These are phyloP conservation scores for Phallus indusiatus DNA, from an alignment of 768 basidiomycete species.

Conservation along the genomic window DNA sequence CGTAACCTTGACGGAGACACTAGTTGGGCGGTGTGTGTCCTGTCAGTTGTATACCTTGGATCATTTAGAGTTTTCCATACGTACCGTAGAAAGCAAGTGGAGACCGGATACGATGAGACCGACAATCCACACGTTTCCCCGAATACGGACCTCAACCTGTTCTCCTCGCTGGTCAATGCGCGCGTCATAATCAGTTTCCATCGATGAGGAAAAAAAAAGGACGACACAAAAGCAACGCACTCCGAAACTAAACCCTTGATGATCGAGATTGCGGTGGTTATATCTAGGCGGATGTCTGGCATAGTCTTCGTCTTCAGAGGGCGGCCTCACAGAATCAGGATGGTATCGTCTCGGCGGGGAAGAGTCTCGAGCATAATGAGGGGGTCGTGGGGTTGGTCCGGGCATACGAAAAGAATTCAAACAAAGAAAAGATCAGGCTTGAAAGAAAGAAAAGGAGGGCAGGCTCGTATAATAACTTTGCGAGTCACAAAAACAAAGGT, in stretches of 20 bases:
- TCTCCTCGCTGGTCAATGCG: slow-evolving; percentile 8
- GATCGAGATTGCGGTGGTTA: neutral
- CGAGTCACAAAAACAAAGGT: neutral
- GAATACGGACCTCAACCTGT: slow-evolving; percentile 21
- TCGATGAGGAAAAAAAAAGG: neutral
- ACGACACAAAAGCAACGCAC: neutral
- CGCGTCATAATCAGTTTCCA: neutral
- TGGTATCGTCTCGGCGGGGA: neutral
- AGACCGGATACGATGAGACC: slow-evolving; percentile 20
- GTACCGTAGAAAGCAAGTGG: slow-evolving; percentile 5
- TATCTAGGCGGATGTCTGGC: neutral
- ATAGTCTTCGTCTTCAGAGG: neutral
- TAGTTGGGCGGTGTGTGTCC: neutral
- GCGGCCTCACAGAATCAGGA: neutral
- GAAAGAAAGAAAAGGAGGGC: neutral
- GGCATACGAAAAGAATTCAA: neutral
- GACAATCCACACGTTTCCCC: slow-evolving; percentile 24
- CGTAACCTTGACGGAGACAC: slow-evolving; percentile 5
- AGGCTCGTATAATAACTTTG: neutral
- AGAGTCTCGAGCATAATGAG: neutral
- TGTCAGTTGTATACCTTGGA: neutral
- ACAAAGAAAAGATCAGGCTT: neutral
- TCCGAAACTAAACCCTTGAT: neutral
- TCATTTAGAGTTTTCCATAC: neutral
- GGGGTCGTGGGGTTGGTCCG: neutral